phyloP scores from a whole-genome alignment of 2,329 filamentous ascomycete species.

The Aschersonia sp. region DNA sequence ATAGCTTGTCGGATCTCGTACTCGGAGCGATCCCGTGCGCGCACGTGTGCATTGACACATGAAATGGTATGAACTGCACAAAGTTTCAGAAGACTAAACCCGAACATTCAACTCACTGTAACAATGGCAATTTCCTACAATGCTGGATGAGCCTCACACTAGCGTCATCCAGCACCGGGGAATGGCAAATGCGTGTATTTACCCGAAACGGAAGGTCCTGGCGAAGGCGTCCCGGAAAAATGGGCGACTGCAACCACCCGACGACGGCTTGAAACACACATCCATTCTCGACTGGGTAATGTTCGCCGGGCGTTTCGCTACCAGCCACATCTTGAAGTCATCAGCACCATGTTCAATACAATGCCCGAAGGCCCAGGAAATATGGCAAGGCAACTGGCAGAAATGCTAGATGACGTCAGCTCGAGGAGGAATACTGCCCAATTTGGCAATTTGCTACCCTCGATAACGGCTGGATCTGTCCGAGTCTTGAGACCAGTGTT shows the following conservation, averaged over 20 bases:
- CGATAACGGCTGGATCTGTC: neutral
- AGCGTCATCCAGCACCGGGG: no score
- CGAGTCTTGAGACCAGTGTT: neutral
- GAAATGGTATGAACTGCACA: no score
- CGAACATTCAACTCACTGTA: no score
- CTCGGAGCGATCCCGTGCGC: no score
- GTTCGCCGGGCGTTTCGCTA: conserved; percentile 2
- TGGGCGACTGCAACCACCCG: neutral
- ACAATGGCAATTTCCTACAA: no score
- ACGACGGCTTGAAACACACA: neutral
- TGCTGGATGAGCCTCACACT: no score
- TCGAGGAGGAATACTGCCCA: neutral
- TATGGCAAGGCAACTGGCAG: neutral
- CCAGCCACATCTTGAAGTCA: neutral
- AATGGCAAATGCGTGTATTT: neutral
- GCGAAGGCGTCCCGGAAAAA: neutral
- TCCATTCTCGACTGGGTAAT: conserved; percentile 1
- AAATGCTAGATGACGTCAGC: neutral
- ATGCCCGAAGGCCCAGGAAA: no score
- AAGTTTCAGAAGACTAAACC: no score
- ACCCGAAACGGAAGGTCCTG: conserved; percentile 1
- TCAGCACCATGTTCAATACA: no score
- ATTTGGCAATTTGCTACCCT: neutral
- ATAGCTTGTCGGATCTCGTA: no score
- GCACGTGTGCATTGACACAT: no score